Base-by-base conservation (phyloP, 768 basidiomycete species). In the Leccinum rimulosum region DNA sequence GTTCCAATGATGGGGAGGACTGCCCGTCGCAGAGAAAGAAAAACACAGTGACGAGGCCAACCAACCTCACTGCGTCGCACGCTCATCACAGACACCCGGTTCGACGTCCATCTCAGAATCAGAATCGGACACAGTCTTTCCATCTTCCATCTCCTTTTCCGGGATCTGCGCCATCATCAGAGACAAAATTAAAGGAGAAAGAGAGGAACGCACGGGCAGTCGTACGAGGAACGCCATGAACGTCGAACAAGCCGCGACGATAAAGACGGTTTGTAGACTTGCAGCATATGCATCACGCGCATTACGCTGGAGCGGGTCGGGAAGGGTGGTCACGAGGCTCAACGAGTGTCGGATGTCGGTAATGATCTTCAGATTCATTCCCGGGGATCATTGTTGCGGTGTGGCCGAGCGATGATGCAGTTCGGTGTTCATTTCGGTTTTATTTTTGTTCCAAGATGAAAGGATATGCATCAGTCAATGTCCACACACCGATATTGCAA, bases 201-300 rank as follows among this genome's bases (percentile, higher is more conserved):
- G 5, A 47, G 17, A 31, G 28, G 11, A 3, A 57, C 64, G 30
- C 12, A 69, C 64, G 15, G 62, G 67, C 6, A 68, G 36, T 33
- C 67, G 36, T 4, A 66, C 55, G 3, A 68, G 36, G 53, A 54
- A 68, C 17, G 67, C 64, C 5, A 14, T 57, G 43, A 65, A 47
- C 6, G 64, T 65, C 36, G 64, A 69, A 54, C 64, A 66, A 10
- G 67, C 67, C 1, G 62, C 62, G 0, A 64, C 30, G 43, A 66
- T 50, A 8, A 64, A 68, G 38, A 68, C 67, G 4, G 62, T 64
- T 14, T 14, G 53, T 27, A 68, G 30, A 59, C 61, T 64, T 1
- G 61, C 64, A 3, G 67, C 67, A 14, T 68, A 68, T 0, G 68
- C 55, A 15, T 69, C 68, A 1, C 67, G 59, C 6, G 61, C 57